Evolutionary conservation across 2,329 filamentous ascomycete species (phyloP).

Genomic region (Aspergillus pseudoviridinutans): DNA sequence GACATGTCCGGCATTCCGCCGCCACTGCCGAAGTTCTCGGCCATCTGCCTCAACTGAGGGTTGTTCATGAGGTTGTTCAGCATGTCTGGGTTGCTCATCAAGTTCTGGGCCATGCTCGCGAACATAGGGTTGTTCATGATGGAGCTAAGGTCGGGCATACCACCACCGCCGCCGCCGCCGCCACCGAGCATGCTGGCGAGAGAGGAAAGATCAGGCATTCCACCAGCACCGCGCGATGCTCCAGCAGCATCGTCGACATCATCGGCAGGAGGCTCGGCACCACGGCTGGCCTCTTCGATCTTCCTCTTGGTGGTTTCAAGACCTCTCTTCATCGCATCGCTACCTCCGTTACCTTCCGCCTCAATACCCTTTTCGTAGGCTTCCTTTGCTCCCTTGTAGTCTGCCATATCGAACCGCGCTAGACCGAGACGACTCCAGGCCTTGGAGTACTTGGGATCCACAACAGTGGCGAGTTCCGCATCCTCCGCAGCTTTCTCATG

Average conservation of each 20-base stretch:
- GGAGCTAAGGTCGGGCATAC: conserved; percentile 78
- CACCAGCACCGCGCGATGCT: conserved; percentile 46
- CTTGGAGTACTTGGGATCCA: conserved; percentile 93
- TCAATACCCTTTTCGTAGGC: conserved; percentile 92
- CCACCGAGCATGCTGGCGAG: conserved; percentile 70
- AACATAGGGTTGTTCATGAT: conserved; percentile 99
- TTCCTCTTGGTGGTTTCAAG: conserved; percentile 88
- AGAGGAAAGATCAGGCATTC: conserved; percentile 67
- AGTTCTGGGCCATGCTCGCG: conserved; percentile 89
- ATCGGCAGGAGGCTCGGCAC: conserved; percentile 48
- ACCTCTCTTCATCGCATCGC: conserved; percentile 95
- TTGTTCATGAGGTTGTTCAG: conserved; percentile 93
- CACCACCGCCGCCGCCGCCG: conserved; percentile 57
- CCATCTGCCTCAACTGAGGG: conserved; percentile 83
- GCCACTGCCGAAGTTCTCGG: conserved; percentile 66
- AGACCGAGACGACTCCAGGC: conserved; percentile 93
- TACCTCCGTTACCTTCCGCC: conserved; percentile 87
- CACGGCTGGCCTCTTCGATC: conserved; percentile 71
- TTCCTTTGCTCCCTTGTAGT: conserved; percentile 88
- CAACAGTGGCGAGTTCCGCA: conserved; percentile 81
- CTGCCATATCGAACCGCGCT: conserved; percentile 84
- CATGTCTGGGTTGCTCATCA: conserved; percentile 95
- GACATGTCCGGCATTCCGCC: conserved; percentile 87
- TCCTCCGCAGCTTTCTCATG: conserved; percentile 81
- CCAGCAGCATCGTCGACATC: conserved; percentile 49